These are phyloP conservation scores for Coleophoma cylindrospora DNA, from an alignment of 2,329 filamentous ascomycete genomes.

Conservation along the genomic window DNA sequence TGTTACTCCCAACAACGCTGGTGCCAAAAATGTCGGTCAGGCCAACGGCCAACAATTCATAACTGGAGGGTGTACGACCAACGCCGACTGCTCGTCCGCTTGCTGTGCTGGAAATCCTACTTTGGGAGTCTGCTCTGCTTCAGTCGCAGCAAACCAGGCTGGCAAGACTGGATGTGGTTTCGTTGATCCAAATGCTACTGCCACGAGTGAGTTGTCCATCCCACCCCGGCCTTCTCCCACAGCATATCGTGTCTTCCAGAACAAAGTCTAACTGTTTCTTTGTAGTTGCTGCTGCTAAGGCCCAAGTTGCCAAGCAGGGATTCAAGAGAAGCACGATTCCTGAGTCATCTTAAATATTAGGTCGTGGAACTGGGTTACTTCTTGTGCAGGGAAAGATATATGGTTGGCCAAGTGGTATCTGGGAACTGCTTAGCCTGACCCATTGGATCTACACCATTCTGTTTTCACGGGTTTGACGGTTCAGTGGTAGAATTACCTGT, in stretches of 20 bases:
- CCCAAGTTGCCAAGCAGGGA: conserved; percentile 29
- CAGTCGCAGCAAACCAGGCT: conserved; percentile 29
- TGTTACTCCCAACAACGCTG: conserved; percentile 29
- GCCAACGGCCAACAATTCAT: conserved; percentile 30
- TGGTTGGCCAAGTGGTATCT: no score
- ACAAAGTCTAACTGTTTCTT: conserved; percentile 16
- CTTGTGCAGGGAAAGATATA: no score
- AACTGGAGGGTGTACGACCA: conserved; percentile 30
- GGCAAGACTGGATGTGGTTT: conserved; percentile 33
- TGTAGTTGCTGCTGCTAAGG: conserved; percentile 20
- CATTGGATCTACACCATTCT: no score
- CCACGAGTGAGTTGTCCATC: conserved; percentile 2
- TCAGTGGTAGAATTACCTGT: no score
- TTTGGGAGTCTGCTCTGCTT: conserved; percentile 30
- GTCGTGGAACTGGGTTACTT: no score
- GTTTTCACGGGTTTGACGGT: no score
- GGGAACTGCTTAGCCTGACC: no score
- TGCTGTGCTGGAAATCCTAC: conserved; percentile 26
- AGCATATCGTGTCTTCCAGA: background rate
- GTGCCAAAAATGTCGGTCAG: conserved; percentile 29
- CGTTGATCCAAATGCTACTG: conserved; percentile 27
- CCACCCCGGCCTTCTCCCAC: conserved; percentile 3
- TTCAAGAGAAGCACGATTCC: conserved; percentile 17
- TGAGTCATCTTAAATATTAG: background rate
- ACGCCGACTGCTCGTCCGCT: conserved; percentile 28